Conservation (phyloP, 768 basidiomycete genomes). For the Tubosaeta sp. region DNA sequence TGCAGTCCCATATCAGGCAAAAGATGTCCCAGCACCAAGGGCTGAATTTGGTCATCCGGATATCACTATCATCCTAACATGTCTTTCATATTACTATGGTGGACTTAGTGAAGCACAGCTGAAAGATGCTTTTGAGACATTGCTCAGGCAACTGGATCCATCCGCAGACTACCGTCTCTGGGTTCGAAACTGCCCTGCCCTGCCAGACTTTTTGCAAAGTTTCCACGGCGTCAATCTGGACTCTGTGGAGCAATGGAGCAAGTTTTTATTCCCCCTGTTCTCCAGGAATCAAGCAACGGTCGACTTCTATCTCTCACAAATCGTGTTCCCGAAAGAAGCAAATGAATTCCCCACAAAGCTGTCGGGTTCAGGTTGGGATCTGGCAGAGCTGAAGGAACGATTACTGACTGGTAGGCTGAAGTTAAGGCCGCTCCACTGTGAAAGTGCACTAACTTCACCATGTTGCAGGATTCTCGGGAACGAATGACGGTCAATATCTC, state of each 20-base stretch:
- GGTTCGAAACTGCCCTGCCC: background rate
- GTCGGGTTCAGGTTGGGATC: constrained; percentile 12
- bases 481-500: constrained; percentile 34
- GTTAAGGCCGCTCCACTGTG: background rate
- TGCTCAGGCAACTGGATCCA: background rate
- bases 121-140: background rate
- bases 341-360: constrained; percentile 21
- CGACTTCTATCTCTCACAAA: background rate
- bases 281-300: background rate
- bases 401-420: background rate
- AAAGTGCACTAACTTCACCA: constrained; percentile 1
- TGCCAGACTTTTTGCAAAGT: background rate
- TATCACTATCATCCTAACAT: constrained; percentile 12
- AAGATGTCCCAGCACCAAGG: constrained; percentile 20
- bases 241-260: background rate
- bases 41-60: constrained; percentile 29
- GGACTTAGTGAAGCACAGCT: constrained; percentile 11
- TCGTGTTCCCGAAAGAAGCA: background rate
- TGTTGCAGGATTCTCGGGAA: constrained; percentile 33
- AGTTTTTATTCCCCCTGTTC: background rate
- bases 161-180: background rate
- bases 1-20: constrained; percentile 27
- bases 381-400: background rate
- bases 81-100: constrained; percentile 21
- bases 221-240: background rate